Evolutionary conservation across 2,329 filamentous ascomycete species (phyloP).

Genomic region (Diplodia mutila): DNA sequence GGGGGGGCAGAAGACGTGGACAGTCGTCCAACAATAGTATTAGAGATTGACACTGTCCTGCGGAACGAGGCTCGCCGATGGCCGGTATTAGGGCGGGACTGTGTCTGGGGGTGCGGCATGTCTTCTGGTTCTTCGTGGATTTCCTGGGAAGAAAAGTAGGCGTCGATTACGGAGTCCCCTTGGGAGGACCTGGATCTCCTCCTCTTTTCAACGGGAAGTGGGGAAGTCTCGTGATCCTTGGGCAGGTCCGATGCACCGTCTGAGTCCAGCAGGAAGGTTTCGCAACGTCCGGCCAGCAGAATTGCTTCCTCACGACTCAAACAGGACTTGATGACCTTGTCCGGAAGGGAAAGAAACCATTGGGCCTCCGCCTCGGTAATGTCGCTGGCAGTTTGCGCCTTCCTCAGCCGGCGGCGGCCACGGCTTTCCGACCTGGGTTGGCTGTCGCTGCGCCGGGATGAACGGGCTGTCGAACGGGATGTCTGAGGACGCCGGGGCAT

Average conservation of each 20-base stretch:
- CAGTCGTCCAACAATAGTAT: constrained; percentile 62
- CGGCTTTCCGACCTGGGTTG: constrained; percentile 21
- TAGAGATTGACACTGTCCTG: constrained; percentile 72
- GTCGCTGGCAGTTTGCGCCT: constrained; percentile 39
- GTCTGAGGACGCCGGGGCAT: constrained; percentile 26
- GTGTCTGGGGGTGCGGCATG: neutral
- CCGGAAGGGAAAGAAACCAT: constrained; percentile 72
- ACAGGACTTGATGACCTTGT: constrained; percentile 71
- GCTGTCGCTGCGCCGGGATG: constrained; percentile 20
- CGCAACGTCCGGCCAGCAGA: constrained; percentile 59
- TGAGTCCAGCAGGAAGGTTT: constrained; percentile 40
- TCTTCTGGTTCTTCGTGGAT: constrained; percentile 1
- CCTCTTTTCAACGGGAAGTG: constrained; percentile 18
- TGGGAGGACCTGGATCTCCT: constrained; percentile 16
- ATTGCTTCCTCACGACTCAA: constrained; percentile 74
- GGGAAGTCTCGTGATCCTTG: constrained; percentile 2
- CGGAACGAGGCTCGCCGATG: constrained; percentile 58
- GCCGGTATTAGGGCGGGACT: constrained; percentile 22
- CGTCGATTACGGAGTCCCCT: constrained; percentile 11
- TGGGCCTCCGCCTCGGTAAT: constrained; percentile 61
- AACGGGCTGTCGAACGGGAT: too few relatives aligned
- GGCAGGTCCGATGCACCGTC: constrained; percentile 28
- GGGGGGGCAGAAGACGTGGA: constrained; percentile 51
- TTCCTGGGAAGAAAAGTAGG: neutral
- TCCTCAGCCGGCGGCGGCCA: constrained; percentile 39